Evolutionary conservation across 2,329 filamentous ascomycete species (phyloP).

Genomic region (Monosporascus sp.): DNA sequence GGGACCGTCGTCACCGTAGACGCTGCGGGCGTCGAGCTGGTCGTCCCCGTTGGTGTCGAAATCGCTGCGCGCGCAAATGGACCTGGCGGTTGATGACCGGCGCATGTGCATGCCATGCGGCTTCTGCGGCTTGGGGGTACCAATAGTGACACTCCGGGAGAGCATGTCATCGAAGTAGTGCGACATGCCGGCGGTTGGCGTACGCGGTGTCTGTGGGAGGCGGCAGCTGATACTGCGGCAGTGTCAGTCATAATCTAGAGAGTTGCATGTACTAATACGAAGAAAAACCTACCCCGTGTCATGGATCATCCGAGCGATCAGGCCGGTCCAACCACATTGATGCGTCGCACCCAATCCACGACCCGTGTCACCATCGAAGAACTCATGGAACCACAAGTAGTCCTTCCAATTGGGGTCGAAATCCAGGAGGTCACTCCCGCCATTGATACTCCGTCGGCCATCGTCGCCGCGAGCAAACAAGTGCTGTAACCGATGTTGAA

Average conservation of each 20-base stretch:
- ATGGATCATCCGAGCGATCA: conserved; percentile 95
- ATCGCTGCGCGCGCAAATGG: conserved; percentile 79
- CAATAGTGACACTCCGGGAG: conserved; percentile 44
- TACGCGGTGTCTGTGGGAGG: conserved; percentile 87
- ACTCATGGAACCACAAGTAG: conserved; percentile 93
- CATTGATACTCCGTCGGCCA: conserved; percentile 84
- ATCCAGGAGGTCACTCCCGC: conserved; percentile 77
- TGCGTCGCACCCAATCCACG: conserved; percentile 88
- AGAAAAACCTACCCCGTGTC: conserved; percentile 75
- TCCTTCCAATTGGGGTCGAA: conserved; percentile 93
- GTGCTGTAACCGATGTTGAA: conserved; percentile 91
- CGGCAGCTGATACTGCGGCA: conserved; percentile 71
- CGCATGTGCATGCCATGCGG: conserved; percentile 55
- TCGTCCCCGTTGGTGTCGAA: conserved; percentile 53
- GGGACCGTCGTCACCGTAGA: conserved; percentile 46
- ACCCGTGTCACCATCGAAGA: conserved; percentile 90
- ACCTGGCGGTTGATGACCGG: conserved; percentile 76
- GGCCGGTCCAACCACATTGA: conserved; percentile 93
- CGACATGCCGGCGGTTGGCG: conserved; percentile 74
- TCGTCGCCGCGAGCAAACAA: conserved; percentile 81
- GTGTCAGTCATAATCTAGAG: conserved; percentile 33
- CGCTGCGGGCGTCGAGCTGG: conserved; percentile 40
- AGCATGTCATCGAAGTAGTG: conserved; percentile 97
- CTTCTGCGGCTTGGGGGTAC: conserved; percentile 37
- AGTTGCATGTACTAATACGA: neutral